Conservation (phyloP, 2,329 filamentous ascomycete species). For the Pseudogymnoascus sp. region DNA sequence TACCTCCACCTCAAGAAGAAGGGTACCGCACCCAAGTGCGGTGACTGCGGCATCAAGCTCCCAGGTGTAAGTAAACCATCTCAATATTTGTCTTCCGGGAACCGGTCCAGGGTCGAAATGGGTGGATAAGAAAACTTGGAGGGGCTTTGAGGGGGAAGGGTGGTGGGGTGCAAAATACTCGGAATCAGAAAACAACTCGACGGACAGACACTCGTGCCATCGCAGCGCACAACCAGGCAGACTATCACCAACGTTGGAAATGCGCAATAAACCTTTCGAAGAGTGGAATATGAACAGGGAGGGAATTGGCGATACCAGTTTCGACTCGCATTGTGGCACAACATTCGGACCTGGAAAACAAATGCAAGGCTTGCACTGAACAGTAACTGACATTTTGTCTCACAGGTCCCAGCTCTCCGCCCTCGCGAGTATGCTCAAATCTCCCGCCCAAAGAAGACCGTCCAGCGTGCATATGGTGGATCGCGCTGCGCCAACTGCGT, state of each 20-base stretch:
- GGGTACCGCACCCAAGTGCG: constrained; percentile 95
- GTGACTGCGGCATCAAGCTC: constrained; percentile 98
- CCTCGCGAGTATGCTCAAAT: constrained; percentile 96
- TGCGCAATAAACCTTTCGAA: neutral
- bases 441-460: constrained; percentile 98
- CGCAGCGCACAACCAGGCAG: neutral
- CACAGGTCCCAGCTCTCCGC: constrained; percentile 86
- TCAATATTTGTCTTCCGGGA: constrained; percentile 5
- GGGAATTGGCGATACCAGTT: neutral
- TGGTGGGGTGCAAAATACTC: constrained; percentile 7
- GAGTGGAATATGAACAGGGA: neutral
- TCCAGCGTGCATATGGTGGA: constrained; percentile 96
- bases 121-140: neutral
- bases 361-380: neutral
- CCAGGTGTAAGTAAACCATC: constrained; percentile 73
- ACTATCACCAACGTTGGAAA: neutral
- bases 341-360: neutral
- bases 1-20: constrained; percentile 99
- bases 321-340: neutral
- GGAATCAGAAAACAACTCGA: neutral
- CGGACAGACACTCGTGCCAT: neutral
- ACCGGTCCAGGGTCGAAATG: neutral
- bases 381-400: constrained; percentile 27
- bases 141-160: neutral
- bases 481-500: constrained; percentile 99